Evolutionary conservation across 139 green algal genomes (phyloP), one percentile per base, ranked within the genome.

Genomic region (Tetratostichococcus sp.): DNA sequence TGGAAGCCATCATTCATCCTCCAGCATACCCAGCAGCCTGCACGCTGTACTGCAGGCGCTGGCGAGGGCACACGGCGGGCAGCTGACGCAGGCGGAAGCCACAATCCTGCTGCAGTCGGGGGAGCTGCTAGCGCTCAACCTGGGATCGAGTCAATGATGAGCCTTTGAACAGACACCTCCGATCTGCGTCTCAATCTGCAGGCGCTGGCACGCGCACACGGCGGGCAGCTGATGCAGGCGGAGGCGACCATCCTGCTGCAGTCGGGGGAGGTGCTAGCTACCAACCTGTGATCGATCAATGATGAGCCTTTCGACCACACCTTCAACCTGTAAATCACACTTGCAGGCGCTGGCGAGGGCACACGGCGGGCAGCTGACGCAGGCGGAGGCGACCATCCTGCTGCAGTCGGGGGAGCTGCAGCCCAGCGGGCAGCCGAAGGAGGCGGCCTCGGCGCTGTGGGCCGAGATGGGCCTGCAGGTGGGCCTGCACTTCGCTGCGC

Each of bases 381-480:
- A 73, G 59, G 59, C 50, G 14, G 74, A 85, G 43, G 67, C 71
- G n/a, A 28, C 72, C 26, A 68, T 81, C 28, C 62, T 84, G 77
- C 69, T 76, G 42, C 16, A 30, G 28, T 22, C 25, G 5, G 19
- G 50, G 2, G 32, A 5, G 43, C 42, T 26, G 28, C 14, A 26
- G 21, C 28, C 5, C 26, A 26, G 62, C 62, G 23, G 67, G 2
- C 67, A 50, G 11, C 14, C 67, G 1, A 34, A 26, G 16, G 83
- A 88, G 72, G 33, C 75, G 30, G 79, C 77, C 14, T 67, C 85
- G 65, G 22, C 72, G 34, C 71, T 89, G 68, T 91, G 86, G 86
- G 67, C 74, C 50, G 86, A 91, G 72, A 86, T 88, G 81, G 83
- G 86, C 1, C 69, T 89, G 0, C 50, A 62, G 50, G 50, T 62